A percentile compares a stretch with the other conserved stretches of the same genome.
Conservation (phyloP, 805 yeast species). For the Teunomyces gatunensis region DNA sequence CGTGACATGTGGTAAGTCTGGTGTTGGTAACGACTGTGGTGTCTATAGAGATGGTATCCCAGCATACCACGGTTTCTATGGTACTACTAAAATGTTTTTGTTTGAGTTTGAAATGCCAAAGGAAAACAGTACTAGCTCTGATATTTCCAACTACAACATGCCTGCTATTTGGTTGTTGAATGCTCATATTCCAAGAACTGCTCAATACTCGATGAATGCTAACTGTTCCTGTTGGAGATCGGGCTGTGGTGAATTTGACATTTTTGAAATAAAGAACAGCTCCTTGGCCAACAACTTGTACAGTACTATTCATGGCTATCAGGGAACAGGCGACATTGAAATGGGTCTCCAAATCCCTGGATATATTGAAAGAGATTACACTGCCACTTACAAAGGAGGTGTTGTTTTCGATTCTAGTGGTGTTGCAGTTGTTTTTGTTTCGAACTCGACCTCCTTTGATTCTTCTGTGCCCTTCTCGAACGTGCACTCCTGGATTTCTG, state of each 20-base stretch:
- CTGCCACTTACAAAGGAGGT: conserved; percentile 61
- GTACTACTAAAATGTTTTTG: conserved; percentile 66
- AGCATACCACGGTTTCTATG: conserved; percentile 70
- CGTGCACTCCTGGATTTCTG: conserved; percentile 45
- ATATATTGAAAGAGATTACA: conserved; percentile 53
- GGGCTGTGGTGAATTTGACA: conserved; percentile 79
- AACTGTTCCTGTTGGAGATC: conserved; percentile 76
- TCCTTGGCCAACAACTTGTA: conserved; percentile 55
- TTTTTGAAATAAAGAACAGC: conserved; percentile 69
- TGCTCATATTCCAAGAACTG: conserved; percentile 70
- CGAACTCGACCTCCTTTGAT: conserved; percentile 52
- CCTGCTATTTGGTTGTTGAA: conserved; percentile 79
- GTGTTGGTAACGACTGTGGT: conserved; percentile 62
- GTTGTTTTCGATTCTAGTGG: conserved; percentile 65
- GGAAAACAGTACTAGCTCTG: conserved; percentile 37
- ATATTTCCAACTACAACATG: conserved; percentile 49
- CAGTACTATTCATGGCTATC: conserved; percentile 74
- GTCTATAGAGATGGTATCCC: conserved; percentile 73
- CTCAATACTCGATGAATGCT: conserved; percentile 60
- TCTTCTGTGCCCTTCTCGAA: conserved; percentile 42
- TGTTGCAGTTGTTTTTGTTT: conserved; percentile 56
- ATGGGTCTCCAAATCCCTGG: conserved; percentile 59
- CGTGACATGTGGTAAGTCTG: conserved; percentile 54
- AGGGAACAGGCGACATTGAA: conserved; percentile 62
- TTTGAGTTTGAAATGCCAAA: conserved; percentile 69